A percentile compares a stretch with the other conserved stretches of the same genome.
phyloP scores from a whole-genome alignment of 352 stramenopile species.

The Bremia lactucae region DNA sequence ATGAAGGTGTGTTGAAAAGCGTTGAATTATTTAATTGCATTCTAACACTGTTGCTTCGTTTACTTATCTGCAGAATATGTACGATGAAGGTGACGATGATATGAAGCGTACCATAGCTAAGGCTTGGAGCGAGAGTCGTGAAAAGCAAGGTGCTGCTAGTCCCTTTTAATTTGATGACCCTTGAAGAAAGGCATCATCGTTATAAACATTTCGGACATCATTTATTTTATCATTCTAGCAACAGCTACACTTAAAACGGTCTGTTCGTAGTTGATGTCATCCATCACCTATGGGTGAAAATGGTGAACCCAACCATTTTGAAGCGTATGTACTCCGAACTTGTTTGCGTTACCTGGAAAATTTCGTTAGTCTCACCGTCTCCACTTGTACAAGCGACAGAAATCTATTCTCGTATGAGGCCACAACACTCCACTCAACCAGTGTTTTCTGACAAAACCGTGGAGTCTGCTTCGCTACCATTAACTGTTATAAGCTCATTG shows the following conservation, averaged over 20 bases:
- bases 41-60: background rate
- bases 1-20: slow-evolving; percentile 54
- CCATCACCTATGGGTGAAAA: no score
- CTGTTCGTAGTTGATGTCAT: no score
- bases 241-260: no score
- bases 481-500: slow-evolving; percentile 63
- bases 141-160: slow-evolving; percentile 40
- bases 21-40: background rate
- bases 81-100: slow-evolving; percentile 79
- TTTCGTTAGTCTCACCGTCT: slow-evolving; percentile 58
- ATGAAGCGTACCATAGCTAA: slow-evolving; percentile 87
- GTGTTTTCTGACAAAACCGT: no score
- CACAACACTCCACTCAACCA: slow-evolving; percentile 53
- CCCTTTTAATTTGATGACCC: slow-evolving; percentile 13
- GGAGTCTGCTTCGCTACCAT: slow-evolving; percentile 38
- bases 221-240: no score
- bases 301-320: no score
- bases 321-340: slow-evolving; percentile 61
- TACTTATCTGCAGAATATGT: slow-evolving; percentile 86
- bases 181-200: slow-evolving; percentile 2
- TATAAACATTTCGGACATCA: slow-evolving; percentile 1
- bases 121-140: slow-evolving; percentile 74
- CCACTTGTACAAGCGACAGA: slow-evolving; percentile 52
- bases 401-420: slow-evolving; percentile 69
- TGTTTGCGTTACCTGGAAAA: slow-evolving; percentile 58